Evolutionary conservation across 2,329 filamentous ascomycete species (phyloP).

Genomic region (Berkeleyomyces rouxiae): DNA sequence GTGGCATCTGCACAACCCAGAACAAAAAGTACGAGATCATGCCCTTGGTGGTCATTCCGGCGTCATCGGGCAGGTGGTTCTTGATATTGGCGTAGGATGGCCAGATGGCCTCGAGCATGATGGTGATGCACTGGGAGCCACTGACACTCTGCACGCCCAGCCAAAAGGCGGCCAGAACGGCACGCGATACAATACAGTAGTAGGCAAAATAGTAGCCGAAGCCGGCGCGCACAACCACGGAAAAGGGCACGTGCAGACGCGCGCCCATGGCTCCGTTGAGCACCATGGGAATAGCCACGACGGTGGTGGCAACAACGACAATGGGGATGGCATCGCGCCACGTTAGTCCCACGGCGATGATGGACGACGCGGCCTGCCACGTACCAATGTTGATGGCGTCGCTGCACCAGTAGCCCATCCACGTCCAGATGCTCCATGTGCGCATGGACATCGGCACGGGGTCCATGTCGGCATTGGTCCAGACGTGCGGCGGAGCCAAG

Average conservation of each 20-base stretch:
- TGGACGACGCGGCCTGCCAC: constrained; percentile 18
- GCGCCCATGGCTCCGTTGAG: constrained; percentile 26
- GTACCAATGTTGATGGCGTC: constrained; percentile 19
- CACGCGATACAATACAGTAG: constrained; percentile 24
- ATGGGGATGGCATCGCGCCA: constrained; percentile 29
- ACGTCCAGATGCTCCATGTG: constrained; percentile 29
- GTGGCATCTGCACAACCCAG: constrained; percentile 29
- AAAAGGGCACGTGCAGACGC: constrained; percentile 26
- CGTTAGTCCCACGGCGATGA: constrained; percentile 28
- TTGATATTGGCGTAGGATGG: constrained; percentile 23
- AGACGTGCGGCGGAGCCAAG: constrained; percentile 9
- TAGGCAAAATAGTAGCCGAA: constrained; percentile 28
- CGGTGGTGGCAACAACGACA: constrained; percentile 27
- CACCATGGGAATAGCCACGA: constrained; percentile 28
- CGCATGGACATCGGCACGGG: constrained; percentile 23
- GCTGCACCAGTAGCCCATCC: constrained; percentile 32
- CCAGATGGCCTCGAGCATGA: constrained; percentile 23
- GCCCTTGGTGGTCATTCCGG: constrained; percentile 22
- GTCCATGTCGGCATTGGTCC: constrained; percentile 25
- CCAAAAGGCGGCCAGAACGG: constrained; percentile 30
- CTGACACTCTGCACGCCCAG: constrained; percentile 27
- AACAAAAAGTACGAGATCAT: constrained; percentile 30
- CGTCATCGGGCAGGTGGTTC: constrained; percentile 23
- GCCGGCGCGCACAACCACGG: constrained; percentile 24
- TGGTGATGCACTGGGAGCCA: constrained; percentile 18